phyloP scores from a whole-genome alignment of 2,329 filamentous ascomycete genomes.

The Atkinsonella hypoxylon region DNA sequence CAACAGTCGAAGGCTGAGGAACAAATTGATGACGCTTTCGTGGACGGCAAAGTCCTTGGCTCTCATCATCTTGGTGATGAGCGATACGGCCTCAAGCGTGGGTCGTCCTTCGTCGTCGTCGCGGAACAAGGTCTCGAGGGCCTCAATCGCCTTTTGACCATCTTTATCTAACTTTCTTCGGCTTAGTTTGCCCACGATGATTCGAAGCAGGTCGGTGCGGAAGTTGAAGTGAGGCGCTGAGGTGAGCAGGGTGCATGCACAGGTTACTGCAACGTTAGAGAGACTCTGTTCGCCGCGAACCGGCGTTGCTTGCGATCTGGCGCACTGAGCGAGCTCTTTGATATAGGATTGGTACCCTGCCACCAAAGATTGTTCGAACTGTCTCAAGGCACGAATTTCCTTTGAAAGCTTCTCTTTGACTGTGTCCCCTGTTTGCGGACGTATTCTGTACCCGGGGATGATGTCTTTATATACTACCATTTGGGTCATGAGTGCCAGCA shows the following conservation, averaged over 20 bases:
- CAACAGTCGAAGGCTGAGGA: constrained; percentile 77
- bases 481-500: constrained; percentile 77
- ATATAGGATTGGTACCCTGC: constrained; percentile 78
- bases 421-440: constrained; percentile 64
- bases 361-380: constrained; percentile 81
- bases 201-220: constrained; percentile 73
- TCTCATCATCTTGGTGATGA: constrained; percentile 93
- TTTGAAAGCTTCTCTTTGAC: constrained; percentile 76
- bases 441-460: constrained; percentile 92
- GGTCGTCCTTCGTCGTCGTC: constrained; percentile 85
- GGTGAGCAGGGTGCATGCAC: constrained; percentile 68
- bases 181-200: constrained; percentile 75
- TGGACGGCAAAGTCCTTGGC: constrained; percentile 70
- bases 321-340: constrained; percentile 57
- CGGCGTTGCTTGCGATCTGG: constrained; percentile 39
- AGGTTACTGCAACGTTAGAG: constrained; percentile 68
- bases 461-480: constrained; percentile 88
- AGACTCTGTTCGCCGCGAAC: constrained; percentile 36
- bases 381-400: constrained; percentile 70
- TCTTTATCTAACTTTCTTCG: constrained; percentile 59
- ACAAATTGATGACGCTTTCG: constrained; percentile 79
- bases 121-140: constrained; percentile 69
- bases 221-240: constrained; percentile 97
- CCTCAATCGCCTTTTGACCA: constrained; percentile 64
- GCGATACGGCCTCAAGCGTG: constrained; percentile 72